Evolutionary conservation across 2,329 filamentous ascomycete species (phyloP), one percentile per base, ranked within the genome.

Genomic region (Nannizziopsis arthrosporioides): DNA sequence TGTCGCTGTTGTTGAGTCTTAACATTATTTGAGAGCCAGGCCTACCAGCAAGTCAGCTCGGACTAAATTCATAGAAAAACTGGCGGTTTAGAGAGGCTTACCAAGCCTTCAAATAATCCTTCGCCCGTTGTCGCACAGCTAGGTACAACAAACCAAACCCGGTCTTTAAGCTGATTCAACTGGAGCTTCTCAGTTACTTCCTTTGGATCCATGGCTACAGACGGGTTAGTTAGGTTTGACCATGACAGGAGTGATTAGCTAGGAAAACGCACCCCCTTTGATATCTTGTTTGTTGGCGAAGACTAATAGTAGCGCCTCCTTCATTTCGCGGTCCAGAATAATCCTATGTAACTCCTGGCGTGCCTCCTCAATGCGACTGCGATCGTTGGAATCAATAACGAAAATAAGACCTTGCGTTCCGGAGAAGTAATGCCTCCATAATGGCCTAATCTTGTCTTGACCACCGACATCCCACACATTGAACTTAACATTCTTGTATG

Each of bases 281-380:
- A 96, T 74, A 79, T 98, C 92, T 72, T 96, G 92, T 79, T 98
- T 98, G 76, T 98, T 98, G 63, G 92, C 92, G 68, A 98, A 96
- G 37, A 98, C 90, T 52, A 96, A 73, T 59, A 98, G 73, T 59
- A 96, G 75, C 53, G 88, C 89, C 64, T 96, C 90, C 72, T 92
- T 89, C 81, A 96, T 90, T 76, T 98, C 92, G 55, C 90, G 82
- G 67, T 96, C 92, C 69, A 94, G 92, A 72, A 96, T 87, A 71
- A 96, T 96, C 63, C 90, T 85, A 73, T 95, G 88, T 56, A 98
- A 75, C 69, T 98, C 92, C 66, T 87, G 85, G 60, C 83, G 80
- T 49, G 92, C 92, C 72, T 96, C 92, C 49, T 92, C 86, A 68
- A 98, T 87, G 65, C 92, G 84, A 59, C 80, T 81, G 56, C 82